Base-by-base conservation (phyloP, 306 rosid species). In the Vachellia collinsii region DNA sequence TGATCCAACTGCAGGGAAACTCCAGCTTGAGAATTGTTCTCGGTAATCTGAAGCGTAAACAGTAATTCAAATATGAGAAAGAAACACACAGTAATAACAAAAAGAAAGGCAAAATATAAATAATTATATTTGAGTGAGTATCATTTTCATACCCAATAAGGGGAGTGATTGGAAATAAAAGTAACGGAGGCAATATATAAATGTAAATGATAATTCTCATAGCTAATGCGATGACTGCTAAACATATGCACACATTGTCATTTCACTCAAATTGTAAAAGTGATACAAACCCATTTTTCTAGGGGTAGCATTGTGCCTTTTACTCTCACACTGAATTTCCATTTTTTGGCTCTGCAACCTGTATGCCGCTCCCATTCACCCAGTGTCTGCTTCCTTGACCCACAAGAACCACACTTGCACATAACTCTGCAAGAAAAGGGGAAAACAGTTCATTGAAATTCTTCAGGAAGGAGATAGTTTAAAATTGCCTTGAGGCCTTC, bases 291-390 rank as follows among this genome's bases (percentile, higher is more conserved):
- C 97, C 95, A 94, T 84, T 91, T 87, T 87, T 87, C 95, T 79
- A 94, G 91, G 13, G 97, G 92, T 42, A 82, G 87, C 97, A 83
- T 89, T 74, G 97, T 90, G 80, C 84, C 81, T 87, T 91, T 89
- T 83, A 94, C 93, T 89, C 88, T 94, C 88, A 94, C 97, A 72
- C 94, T 94, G 73, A 74, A 71, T 86, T 91, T 94, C 99, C 99
- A 94, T 85, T 94, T 93, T 87, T 87, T 94, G 29, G 99, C 97
- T 91, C 85, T 91, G 84, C 95, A 90, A 46, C 97, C 98, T 8
- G 97, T 80, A 84, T 94, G 98, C 37, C 82, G 82, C 82, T 94
- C 98, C 97, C 98, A 94, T 84, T 91, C 94, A 54, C 92, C 22
- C 23, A 86, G 90, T 51, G 85, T 86, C 71, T 89, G 90, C 91